Evolutionary conservation across 805 yeast species (phyloP).

Genomic region (Scheffersomyces coipomensis): DNA sequence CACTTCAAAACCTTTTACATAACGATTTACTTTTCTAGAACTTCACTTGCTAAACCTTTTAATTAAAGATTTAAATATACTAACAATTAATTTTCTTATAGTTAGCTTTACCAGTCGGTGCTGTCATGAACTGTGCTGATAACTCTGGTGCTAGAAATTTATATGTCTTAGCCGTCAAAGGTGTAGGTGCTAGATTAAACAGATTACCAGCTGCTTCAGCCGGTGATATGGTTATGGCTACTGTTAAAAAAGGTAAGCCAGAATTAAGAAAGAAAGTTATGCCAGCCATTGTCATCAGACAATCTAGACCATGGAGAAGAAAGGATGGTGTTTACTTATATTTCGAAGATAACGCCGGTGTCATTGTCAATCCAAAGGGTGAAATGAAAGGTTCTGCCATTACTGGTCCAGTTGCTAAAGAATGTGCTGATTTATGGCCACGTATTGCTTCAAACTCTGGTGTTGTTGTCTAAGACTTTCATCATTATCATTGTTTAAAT

Average conservation of each 20-base stretch:
- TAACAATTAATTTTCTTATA: slow-evolving; percentile 31
- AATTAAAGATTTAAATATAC: no score
- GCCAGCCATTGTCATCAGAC: slow-evolving; percentile 99
- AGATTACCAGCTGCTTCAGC: slow-evolving; percentile 99
- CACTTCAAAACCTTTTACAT: no score
- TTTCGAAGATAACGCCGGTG: slow-evolving; percentile 99
- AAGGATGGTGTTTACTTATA: slow-evolving; percentile 99
- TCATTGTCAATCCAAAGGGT: slow-evolving; percentile 99
- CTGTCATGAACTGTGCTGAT: slow-evolving; percentile 99
- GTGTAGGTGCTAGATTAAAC: slow-evolving; percentile 99
- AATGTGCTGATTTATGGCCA: slow-evolving; percentile 99
- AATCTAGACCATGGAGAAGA: slow-evolving; percentile 99
- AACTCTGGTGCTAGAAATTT: slow-evolving; percentile 99
- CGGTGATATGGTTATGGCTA: slow-evolving; percentile 99
- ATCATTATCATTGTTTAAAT: no score
- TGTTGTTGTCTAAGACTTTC: slow-evolving; percentile 90
- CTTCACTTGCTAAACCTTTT: no score
- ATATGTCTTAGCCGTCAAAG: slow-evolving; percentile 98
- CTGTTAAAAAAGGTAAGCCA: slow-evolving; percentile 99
- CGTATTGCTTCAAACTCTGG: slow-evolving; percentile 99
- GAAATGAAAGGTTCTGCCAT: slow-evolving; percentile 99
- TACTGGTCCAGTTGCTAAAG: slow-evolving; percentile 99
- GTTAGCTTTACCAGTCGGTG: slow-evolving; percentile 99
- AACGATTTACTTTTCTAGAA: no score
- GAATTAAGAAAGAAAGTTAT: slow-evolving; percentile 99